Percentiles rank a stretch among this genome's conserved stretches.
Evolutionary conservation across 2,329 filamentous ascomycete species (phyloP).

Genomic region (Sphaerulina vaccinii): DNA sequence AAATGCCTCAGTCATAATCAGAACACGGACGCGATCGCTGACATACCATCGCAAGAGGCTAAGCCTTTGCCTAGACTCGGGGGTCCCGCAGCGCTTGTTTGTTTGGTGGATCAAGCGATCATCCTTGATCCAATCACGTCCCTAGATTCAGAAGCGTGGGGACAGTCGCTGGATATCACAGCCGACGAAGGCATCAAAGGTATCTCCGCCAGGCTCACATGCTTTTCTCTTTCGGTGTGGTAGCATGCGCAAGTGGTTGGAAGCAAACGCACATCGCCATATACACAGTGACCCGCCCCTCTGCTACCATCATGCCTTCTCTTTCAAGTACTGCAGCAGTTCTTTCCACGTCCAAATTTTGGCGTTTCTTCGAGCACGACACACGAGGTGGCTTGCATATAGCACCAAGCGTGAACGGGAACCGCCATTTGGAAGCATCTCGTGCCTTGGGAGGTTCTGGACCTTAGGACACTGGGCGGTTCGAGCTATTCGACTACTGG

Average conservation of each 20-base stretch:
- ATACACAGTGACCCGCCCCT: background rate
- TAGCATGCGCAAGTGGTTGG: conserved; percentile 1
- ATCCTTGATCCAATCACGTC: background rate
- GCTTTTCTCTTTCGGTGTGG: conserved; percentile 3
- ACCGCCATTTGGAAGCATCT: background rate
- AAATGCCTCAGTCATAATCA: background rate
- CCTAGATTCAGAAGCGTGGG: background rate
- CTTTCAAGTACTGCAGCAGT: background rate
- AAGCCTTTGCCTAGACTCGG: background rate
- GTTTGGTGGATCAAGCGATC: background rate
- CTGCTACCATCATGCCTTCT: background rate
- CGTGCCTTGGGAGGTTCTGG: background rate
- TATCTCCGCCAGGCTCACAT: background rate
- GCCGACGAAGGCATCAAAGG: background rate
- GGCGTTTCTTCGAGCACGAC: background rate
- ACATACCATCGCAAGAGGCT: background rate
- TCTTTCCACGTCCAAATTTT: background rate
- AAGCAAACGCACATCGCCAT: background rate
- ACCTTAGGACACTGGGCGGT: background rate
- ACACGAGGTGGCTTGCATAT: conserved; percentile 1
- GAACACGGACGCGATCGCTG: background rate
- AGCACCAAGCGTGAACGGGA: background rate
- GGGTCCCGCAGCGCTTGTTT: too few relatives aligned
- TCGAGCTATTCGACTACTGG: too few relatives aligned
- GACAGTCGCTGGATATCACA: background rate